These are phyloP conservation scores for Phylloboletellus chloephorus DNA, from an alignment of 1,284 basidiomycete species.

Conservation along the genomic window DNA sequence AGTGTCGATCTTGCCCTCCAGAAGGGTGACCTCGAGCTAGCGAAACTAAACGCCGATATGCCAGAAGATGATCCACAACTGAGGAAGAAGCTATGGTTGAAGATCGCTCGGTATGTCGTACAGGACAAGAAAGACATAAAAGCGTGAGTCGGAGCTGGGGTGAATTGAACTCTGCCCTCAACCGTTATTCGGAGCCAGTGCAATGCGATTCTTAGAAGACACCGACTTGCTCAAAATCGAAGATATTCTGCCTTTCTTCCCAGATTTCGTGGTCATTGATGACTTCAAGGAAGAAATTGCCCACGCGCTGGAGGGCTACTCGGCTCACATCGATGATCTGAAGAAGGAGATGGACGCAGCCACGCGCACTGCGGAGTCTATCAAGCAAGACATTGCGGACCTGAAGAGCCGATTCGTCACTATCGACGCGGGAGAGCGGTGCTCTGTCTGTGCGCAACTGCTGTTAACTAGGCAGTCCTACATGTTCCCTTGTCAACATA, in stretches of 20 bases:
- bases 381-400: slow-evolving; percentile 86
- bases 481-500: slow-evolving; percentile 96
- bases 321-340: slow-evolving; percentile 83
- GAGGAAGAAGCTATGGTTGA: slow-evolving; percentile 94
- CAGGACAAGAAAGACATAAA: slow-evolving; percentile 98
- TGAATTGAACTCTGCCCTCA: slow-evolving; percentile 10
- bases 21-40: slow-evolving; percentile 89
- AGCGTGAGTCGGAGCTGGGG: slow-evolving; percentile 54
- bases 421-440: slow-evolving; percentile 84
- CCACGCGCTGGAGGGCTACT: slow-evolving; percentile 91
- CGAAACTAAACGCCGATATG: slow-evolving; percentile 90
- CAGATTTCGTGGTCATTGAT: slow-evolving; percentile 98
- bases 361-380: slow-evolving; percentile 85
- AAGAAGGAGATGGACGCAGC: slow-evolving; percentile 97
- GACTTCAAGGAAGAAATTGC: slow-evolving; percentile 99
- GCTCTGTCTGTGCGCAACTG: slow-evolving; percentile 72
- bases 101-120: slow-evolving; percentile 95
- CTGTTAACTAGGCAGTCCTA: slow-evolving; percentile 92
- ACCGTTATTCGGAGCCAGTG: slow-evolving; percentile 45
- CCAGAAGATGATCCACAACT: slow-evolving; percentile 85
- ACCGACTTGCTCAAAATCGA: slow-evolving; percentile 96
- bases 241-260: slow-evolving; percentile 99
- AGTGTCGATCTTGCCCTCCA: slow-evolving; percentile 93
- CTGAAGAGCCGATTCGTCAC: slow-evolving; percentile 91
- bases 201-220: slow-evolving; percentile 93